These are phyloP conservation scores for Lentinula lateritia DNA, from an alignment of 768 basidiomycete species.

Conservation along the genomic window DNA sequence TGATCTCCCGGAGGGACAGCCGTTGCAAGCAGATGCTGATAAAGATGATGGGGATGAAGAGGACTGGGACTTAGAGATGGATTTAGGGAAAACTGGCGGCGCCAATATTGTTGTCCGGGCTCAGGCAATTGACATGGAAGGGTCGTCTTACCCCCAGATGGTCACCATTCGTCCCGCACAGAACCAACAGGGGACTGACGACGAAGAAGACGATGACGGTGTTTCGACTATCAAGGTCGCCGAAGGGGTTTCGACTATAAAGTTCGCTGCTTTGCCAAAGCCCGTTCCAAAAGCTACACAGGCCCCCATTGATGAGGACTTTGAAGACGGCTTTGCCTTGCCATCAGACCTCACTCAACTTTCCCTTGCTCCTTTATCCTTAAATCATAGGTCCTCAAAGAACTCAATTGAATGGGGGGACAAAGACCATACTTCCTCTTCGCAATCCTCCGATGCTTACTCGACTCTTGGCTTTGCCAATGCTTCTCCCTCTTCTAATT, in stretches of 20 bases:
- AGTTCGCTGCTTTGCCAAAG: constrained; percentile 51
- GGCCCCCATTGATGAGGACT: constrained; percentile 62
- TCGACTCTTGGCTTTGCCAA: constrained; percentile 75
- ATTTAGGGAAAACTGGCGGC: constrained; percentile 52
- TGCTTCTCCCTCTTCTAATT: constrained; percentile 66
- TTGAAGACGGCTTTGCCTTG: constrained; percentile 78
- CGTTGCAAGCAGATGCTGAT: constrained; percentile 60
- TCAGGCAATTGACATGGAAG: constrained; percentile 30
- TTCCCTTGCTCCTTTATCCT: constrained; percentile 73
- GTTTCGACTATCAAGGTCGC: constrained; percentile 80
- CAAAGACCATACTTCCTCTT: constrained; percentile 76
- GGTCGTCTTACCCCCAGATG: constrained; percentile 36
- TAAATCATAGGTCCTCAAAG: constrained; percentile 76
- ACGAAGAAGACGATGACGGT: constrained; percentile 69
- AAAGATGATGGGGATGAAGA: constrained; percentile 59
- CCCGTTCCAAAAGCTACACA: constrained; percentile 27
- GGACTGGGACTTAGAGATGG: constrained; percentile 82
- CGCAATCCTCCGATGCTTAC: constrained; percentile 84
- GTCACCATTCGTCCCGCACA: constrained; percentile 68
- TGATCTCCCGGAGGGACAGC: constrained; percentile 72
- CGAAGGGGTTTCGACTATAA: constrained; percentile 80
- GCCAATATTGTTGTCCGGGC: constrained; percentile 32
- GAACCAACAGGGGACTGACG: constrained; percentile 32
- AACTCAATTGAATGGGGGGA: constrained; percentile 84
- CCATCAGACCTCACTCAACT: constrained; percentile 78